Evolutionary conservation across 2,329 filamentous ascomycete species (phyloP).

Genomic region (Clarireedia hainanense): DNA sequence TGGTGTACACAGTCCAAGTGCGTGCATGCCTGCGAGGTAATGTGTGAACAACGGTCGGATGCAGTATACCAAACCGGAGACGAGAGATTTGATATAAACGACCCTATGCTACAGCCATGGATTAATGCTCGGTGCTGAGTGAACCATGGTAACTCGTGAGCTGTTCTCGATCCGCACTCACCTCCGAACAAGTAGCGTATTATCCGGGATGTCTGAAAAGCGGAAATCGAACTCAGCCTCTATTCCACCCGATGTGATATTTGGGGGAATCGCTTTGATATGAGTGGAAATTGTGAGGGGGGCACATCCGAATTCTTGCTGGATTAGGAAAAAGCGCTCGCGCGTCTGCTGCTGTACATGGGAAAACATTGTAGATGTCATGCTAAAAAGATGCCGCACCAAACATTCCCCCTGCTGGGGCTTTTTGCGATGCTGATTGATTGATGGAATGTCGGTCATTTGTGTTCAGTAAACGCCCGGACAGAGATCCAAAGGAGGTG

Average conservation of each 20-base stretch:
- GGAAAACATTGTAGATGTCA: neutral
- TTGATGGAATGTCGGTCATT: neutral
- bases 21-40: neutral
- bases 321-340: neutral
- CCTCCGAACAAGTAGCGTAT: neutral
- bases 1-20: neutral
- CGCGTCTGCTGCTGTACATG: neutral
- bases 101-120: neutral
- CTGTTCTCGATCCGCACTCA: neutral
- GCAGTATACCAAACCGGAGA: constrained; percentile 1
- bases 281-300: neutral
- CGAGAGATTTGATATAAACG: neutral
- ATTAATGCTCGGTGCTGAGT: neutral
- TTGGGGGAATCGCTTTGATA: neutral
- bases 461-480: neutral
- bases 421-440: neutral
- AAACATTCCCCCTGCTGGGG: neutral
- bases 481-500: neutral
- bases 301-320: neutral
- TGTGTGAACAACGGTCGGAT: constrained; percentile 4
- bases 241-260: neutral
- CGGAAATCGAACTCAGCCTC: neutral
- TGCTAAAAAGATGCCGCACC: neutral
- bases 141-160: neutral
- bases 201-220: neutral